Evolutionary conservation across 2,329 filamentous ascomycete species (phyloP).

Genomic region (Aspergillus fumigatiaffinis): DNA sequence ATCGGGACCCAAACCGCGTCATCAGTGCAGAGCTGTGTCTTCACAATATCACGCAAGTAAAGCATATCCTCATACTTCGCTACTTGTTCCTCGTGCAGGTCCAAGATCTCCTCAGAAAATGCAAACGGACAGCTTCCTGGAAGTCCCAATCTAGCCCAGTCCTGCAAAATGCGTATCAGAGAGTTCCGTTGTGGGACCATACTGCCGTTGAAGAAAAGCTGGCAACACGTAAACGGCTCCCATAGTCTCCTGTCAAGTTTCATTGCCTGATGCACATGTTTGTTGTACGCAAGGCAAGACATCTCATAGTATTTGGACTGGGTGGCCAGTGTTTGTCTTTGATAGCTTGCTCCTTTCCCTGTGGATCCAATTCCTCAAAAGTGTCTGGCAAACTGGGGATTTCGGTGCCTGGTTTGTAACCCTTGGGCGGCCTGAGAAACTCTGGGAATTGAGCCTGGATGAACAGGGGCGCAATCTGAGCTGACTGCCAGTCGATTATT

Average conservation of each 20-base stretch:
- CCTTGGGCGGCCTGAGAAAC: slow-evolving; percentile 17
- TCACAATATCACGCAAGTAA: slow-evolving; percentile 21
- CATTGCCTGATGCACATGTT: slow-evolving; percentile 16
- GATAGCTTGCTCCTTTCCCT: slow-evolving; percentile 8
- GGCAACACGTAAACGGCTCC: slow-evolving; percentile 18
- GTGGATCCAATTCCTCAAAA: slow-evolving; percentile 11
- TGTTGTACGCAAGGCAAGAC: slow-evolving; percentile 16
- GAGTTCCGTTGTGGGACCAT: slow-evolving; percentile 15
- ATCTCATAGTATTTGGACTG: slow-evolving; percentile 25
- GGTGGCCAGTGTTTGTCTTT: slow-evolving; percentile 8
- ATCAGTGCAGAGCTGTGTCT: slow-evolving; percentile 20
- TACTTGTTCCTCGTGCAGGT: slow-evolving; percentile 14
- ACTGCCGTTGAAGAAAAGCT: slow-evolving; percentile 12
- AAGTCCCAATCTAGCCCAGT: slow-evolving; percentile 13
- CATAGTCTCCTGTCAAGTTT: slow-evolving; percentile 17
- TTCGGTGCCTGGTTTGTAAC: slow-evolving; percentile 13
- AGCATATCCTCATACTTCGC: slow-evolving; percentile 17
- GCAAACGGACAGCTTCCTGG: slow-evolving; percentile 15
- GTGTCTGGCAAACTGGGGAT: slow-evolving; percentile 13
- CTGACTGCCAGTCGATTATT: slow-evolving; percentile 26
- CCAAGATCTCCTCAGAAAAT: slow-evolving; percentile 11
- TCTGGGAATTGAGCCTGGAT: slow-evolving; percentile 19
- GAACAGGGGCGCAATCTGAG: slow-evolving; percentile 18
- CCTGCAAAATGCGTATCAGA: slow-evolving; percentile 13
- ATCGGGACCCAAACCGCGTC: slow-evolving; percentile 17